Base-by-base conservation (phyloP, 2,329 filamentous ascomycete species). In the Biscogniauxia mediterranea region DNA sequence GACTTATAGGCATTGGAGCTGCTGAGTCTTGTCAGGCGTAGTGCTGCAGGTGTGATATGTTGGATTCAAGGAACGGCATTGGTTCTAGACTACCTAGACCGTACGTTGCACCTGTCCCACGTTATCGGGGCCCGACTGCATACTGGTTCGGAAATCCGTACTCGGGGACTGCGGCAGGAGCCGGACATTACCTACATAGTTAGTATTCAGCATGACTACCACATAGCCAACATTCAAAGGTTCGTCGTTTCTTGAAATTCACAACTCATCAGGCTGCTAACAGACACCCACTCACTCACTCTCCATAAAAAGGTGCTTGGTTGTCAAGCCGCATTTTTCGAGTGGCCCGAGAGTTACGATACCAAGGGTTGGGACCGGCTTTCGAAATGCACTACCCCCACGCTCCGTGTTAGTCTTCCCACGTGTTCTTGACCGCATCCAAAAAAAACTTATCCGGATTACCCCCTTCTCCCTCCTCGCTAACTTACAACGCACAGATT, bases 401-500 rank as follows among this genome's bases (percentile, higher is more conserved):
- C 50, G 19, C 26, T 58, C 19, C 19, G 56, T 20, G 56, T 60
- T 19, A 17, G 51, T 58, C 49, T n/a, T 52, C 51, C 20, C 51
- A 52, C 38, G 38, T 46, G 17, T 46, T 5, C 38, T 46, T n/a
- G n/a, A n/a, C n/a, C n/a, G n/a, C n/a, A n/a, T n/a, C n/a, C n/a
- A n/a, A n/a, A n/a, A n/a, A n/a, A n/a, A n/a, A n/a, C n/a, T n/a
- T n/a, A n/a, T n/a, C n/a, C n/a, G n/a, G n/a, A n/a, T n/a, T n/a
- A n/a, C n/a, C 9, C 54, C 23, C n/a, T 23, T 50, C 11, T 23
- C n/a, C n/a, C 13, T 32, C 1, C 1, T 52, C 46, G 6, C n/a
- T 20, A 28, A 56, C 54, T 23, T 19, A 1, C 6, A 13, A 9
- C 32, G 17, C 25, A n/a, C 55, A 71, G 71, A 60, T 72, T 52